Evolutionary conservation across 768 basidiomycete species (phyloP).

Genomic region (Lentinula guzmanii): DNA sequence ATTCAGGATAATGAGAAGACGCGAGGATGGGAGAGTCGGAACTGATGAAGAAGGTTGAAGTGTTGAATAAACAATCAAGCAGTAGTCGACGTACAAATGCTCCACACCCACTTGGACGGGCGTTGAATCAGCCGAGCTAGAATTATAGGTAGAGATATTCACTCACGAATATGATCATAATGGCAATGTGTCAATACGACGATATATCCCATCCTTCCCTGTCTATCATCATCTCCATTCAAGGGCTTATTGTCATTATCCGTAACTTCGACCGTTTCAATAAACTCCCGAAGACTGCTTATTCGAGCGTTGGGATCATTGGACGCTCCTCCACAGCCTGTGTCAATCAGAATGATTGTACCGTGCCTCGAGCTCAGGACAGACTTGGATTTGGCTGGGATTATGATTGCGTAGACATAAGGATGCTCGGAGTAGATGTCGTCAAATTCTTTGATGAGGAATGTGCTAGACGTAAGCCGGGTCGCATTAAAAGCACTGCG

Average conservation of each 20-base stretch:
- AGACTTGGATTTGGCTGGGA: constrained; percentile 15
- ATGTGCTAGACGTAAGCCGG: constrained; percentile 27
- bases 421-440: constrained; percentile 48
- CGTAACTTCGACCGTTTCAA: constrained; percentile 36
- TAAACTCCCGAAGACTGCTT: constrained; percentile 39
- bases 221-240: constrained; percentile 26
- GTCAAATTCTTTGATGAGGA: constrained; percentile 44
- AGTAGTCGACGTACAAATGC: constrained; percentile 30
- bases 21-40: constrained; percentile 40
- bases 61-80: not conserved
- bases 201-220: constrained; percentile 30
- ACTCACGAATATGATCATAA: constrained; percentile 54
- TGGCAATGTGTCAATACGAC: constrained; percentile 50
- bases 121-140: no score
- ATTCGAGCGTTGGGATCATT: constrained; percentile 31
- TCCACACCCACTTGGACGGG: constrained; percentile 37
- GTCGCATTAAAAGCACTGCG: constrained; percentile 26
- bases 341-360: constrained; percentile 46
- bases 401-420: constrained; percentile 46
- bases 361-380: not conserved
- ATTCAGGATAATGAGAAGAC: constrained; percentile 40
- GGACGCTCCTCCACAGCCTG: constrained; percentile 48
- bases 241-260: constrained; percentile 38
- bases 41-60: constrained; percentile 13
- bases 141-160: no score